phyloP scores from a whole-genome alignment of 352 stramenopile genomes.

The Globisporangium rhizosaccharum region DNA sequence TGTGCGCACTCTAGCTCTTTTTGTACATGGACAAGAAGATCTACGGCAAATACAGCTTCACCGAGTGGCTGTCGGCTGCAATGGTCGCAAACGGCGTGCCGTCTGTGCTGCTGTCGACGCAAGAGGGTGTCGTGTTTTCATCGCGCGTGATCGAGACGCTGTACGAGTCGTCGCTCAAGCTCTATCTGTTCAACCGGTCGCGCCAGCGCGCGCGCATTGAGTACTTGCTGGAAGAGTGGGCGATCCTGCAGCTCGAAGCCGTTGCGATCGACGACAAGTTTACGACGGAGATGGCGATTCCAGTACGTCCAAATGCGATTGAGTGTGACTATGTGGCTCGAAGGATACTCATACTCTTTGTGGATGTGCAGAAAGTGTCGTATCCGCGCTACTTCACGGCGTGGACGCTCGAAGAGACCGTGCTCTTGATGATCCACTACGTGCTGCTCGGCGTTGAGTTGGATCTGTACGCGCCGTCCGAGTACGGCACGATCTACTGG shows the following conservation, averaged over 20 bases:
- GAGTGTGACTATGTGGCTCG: background rate
- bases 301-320: slow-evolving; percentile 27
- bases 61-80: slow-evolving; percentile 73
- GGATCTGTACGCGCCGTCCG: slow-evolving; percentile 67
- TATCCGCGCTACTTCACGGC: slow-evolving; percentile 82
- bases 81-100: slow-evolving; percentile 84
- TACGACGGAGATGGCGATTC: slow-evolving; percentile 77
- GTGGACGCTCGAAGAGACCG: slow-evolving; percentile 70
- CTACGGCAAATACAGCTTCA: slow-evolving; percentile 80
- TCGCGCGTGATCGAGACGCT: slow-evolving; percentile 74
- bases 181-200: slow-evolving; percentile 76
- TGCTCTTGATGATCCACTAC: slow-evolving; percentile 78
- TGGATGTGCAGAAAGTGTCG: slow-evolving; percentile 42
- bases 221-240: slow-evolving; percentile 80
- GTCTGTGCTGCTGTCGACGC: slow-evolving; percentile 74
- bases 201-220: slow-evolving; percentile 76
- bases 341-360: background rate
- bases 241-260: slow-evolving; percentile 64
- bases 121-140: slow-evolving; percentile 76
- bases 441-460: slow-evolving; percentile 69
- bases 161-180: slow-evolving; percentile 78
- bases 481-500: slow-evolving; percentile 77
- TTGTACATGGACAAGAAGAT: slow-evolving; percentile 85
- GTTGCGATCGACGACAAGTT: slow-evolving; percentile 73
- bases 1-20: slow-evolving; percentile 41